These are phyloP conservation scores for Drosera capensis DNA, from an alignment of 148 eudicot genomes.

Conservation along the genomic window DNA sequence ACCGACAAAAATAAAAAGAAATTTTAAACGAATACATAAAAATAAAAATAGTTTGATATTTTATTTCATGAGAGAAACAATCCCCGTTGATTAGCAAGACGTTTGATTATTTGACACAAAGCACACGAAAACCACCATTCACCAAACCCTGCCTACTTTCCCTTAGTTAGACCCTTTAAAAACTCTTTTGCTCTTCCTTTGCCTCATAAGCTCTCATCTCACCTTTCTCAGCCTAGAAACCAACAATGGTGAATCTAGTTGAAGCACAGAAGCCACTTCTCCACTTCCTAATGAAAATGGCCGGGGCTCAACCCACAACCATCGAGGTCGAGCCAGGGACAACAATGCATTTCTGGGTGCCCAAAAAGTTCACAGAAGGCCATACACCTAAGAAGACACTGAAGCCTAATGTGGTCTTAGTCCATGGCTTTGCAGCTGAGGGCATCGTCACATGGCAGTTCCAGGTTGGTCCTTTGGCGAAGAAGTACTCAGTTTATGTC, in stretches of 20 bases:
- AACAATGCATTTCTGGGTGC: conserved; percentile 71
- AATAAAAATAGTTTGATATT: too few relatives aligned
- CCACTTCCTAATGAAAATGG: conserved; percentile 56
- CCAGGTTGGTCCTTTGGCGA: conserved; percentile 56
- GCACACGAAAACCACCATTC: too few relatives aligned
- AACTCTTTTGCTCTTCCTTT: too few relatives aligned
- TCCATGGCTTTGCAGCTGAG: conserved; percentile 89
- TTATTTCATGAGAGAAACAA: too few relatives aligned
- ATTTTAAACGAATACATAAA: too few relatives aligned
- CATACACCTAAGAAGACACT: conserved; percentile 13
- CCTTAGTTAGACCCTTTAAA: too few relatives aligned
- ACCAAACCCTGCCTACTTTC: too few relatives aligned
- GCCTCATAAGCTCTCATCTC: too few relatives aligned
- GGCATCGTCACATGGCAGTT: conserved; percentile 92
- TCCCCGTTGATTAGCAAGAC: too few relatives aligned
- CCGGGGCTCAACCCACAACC: conserved; percentile 47
- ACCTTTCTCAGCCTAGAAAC: too few relatives aligned
- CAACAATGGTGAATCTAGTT: conserved; percentile 94
- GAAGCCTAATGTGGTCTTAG: conserved; percentile 63
- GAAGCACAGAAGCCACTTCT: conserved; percentile 63
- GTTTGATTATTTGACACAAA: too few relatives aligned
- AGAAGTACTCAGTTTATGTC: conserved; percentile 59
- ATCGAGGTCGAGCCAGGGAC: conserved; percentile 67
- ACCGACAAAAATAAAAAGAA: too few relatives aligned
- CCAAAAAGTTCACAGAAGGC: conserved; percentile 29